A percentile compares a stretch with the other conserved stretches of the same genome.
These are phyloP conservation scores for Diaporthe sp. DNA, from an alignment of 2,329 filamentous ascomycete genomes.

Conservation along the genomic window DNA sequence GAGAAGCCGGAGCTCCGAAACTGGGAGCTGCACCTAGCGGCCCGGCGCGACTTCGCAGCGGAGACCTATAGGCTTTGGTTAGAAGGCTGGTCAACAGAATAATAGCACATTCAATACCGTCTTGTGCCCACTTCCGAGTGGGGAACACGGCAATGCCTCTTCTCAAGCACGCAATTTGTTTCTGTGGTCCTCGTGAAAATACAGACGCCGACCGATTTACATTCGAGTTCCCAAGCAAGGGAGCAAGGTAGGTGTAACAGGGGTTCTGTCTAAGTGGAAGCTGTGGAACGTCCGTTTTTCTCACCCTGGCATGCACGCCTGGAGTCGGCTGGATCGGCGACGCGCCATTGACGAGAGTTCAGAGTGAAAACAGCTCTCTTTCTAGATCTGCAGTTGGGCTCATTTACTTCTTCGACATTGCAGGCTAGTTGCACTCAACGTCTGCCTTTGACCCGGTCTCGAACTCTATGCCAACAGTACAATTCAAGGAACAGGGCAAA, in stretches of 20 bases:
- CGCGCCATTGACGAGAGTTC: neutral
- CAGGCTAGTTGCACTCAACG: neutral
- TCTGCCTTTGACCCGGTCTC: neutral
- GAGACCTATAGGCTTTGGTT: neutral
- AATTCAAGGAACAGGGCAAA: neutral
- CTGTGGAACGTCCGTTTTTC: neutral
- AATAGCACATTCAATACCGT: neutral
- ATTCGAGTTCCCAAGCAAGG: neutral
- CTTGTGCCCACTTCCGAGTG: neutral
- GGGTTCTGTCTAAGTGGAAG: neutral
- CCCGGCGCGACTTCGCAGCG: slow-evolving; percentile 21
- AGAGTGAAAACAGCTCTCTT: neutral
- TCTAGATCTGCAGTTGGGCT: neutral
- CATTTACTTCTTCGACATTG: neutral
- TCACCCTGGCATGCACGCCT: neutral
- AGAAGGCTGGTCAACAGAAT: neutral
- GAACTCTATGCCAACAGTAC: neutral
- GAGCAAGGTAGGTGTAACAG: neutral
- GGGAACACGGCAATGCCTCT: no score
- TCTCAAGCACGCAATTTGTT: neutral
- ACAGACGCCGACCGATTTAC: no score
- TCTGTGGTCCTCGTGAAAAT: neutral
- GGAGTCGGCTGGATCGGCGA: neutral
- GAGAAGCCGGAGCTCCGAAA: slow-evolving; percentile 31
- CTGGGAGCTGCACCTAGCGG: neutral